A percentile compares a stretch with the other conserved stretches of the same genome.
Evolutionary conservation across 73 alveolate species (phyloP).

Genomic region (Paramecium pentaurelia): DNA sequence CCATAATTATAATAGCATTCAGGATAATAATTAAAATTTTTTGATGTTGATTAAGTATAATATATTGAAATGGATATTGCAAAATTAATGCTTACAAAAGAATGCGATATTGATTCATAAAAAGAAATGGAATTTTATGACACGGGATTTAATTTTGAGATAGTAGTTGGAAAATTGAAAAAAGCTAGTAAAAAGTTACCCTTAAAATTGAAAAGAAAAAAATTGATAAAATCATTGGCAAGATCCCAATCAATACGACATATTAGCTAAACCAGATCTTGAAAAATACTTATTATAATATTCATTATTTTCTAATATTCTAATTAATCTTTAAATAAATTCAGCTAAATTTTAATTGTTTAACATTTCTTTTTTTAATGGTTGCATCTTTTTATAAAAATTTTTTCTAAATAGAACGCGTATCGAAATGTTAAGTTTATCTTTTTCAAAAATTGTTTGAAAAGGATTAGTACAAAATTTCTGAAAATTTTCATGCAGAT

Average conservation of each 20-base stretch:
- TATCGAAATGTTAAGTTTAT: no score
- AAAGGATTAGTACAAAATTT: no score
- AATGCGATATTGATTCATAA: neutral
- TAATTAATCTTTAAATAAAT: neutral
- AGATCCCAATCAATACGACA: neutral
- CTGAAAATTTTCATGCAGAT: no score
- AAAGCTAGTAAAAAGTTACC: neutral
- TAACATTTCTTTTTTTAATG: no score
- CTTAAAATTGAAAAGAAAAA: neutral
- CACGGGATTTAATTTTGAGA: neutral
- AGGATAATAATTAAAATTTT: neutral
- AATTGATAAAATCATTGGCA: neutral
- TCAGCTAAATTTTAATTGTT: no score
- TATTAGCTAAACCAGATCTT: neutral
- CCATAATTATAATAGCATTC: neutral
- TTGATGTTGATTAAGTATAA: neutral
- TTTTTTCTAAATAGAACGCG: no score
- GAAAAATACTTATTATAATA: neutral
- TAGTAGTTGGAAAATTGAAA: neutral
- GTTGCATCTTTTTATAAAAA: no score
- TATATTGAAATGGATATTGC: constrained; percentile 7
- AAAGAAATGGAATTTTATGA: neutral
- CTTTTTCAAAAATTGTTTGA: no score
- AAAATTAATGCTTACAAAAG: neutral
- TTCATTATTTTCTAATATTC: no score